These are phyloP conservation scores for Stevia rebaudiana DNA, from an alignment of 140 eudicot genomes.

Conservation along the genomic window DNA sequence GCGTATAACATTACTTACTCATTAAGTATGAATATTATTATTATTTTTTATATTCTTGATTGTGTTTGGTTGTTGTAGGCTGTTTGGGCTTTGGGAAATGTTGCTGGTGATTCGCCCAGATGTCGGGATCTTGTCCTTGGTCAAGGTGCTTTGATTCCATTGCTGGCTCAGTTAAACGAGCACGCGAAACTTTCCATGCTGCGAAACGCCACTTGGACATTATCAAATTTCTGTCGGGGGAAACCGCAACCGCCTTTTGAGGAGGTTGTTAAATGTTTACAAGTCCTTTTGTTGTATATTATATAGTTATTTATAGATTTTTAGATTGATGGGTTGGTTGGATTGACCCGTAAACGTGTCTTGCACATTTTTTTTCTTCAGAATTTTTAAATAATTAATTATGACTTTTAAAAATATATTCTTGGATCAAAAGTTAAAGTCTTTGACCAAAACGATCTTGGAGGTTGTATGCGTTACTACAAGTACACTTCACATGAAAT, in stretches of 20 bases:
- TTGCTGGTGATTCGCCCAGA: constrained; percentile 89
- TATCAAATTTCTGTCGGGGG: constrained; percentile 89
- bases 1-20: neutral
- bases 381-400: no score
- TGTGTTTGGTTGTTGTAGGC: constrained; percentile 38
- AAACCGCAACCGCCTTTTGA: constrained; percentile 90
- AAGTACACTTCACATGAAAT: neutral
- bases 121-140: constrained; percentile 87
- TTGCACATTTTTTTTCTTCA: no score
- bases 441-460: neutral
- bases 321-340: neutral
- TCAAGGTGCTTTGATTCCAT: constrained; percentile 72
- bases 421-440: neutral
- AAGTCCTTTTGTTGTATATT: neutral
- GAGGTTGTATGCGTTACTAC: neutral
- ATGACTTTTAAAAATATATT: neutral
- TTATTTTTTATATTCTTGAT: neutral
- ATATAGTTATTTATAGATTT: neutral
- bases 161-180: constrained; percentile 70
- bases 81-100: constrained; percentile 92
- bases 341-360: no score
- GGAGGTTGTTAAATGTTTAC: constrained; percentile 57
- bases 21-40: neutral
- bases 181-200: constrained; percentile 87
- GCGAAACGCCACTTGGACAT: constrained; percentile 91